Evolutionary conservation across 129 eudicot species (phyloP).

Genomic region (Cynara cardunculus): DNA sequence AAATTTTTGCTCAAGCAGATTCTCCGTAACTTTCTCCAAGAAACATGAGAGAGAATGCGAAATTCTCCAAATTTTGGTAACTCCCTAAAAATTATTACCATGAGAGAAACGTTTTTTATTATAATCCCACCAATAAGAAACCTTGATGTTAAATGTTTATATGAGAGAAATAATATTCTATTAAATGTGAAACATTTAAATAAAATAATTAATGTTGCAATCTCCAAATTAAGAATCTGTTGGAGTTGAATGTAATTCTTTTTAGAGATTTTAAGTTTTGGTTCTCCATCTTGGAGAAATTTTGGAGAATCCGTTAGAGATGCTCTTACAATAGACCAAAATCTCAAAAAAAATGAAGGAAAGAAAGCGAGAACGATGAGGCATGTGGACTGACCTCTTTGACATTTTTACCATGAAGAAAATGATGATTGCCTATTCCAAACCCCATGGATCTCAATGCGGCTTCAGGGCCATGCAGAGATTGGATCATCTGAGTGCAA

Average conservation of each 20-base stretch:
- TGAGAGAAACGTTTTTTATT: background rate
- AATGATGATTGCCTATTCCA: slow-evolving; percentile 50
- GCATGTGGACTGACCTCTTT: slow-evolving; percentile 41
- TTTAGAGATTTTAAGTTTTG: background rate
- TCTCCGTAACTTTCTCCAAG: no score
- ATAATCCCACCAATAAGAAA: background rate
- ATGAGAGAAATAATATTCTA: background rate
- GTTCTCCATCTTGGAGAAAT: background rate
- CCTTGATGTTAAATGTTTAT: background rate
- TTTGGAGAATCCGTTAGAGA: background rate
- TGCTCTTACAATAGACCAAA: background rate
- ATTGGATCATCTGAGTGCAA: slow-evolving; percentile 40
- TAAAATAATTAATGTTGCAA: background rate
- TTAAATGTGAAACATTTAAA: background rate
- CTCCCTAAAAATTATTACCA: background rate
- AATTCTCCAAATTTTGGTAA: background rate
- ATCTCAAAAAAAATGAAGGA: background rate
- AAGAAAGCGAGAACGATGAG: background rate
- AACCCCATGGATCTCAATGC: slow-evolving; percentile 51
- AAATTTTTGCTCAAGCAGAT: no score
- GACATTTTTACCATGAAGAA: slow-evolving; percentile 44
- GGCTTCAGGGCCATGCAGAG: slow-evolving; percentile 62
- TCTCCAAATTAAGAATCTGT: background rate
- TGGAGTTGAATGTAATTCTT: background rate
- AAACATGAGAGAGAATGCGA: background rate